A percentile compares a stretch with the other conserved stretches of the same genome.
phyloP scores from a whole-genome alignment of 192 early-diverging fungal species.

The Rhizoclosmatium globosum region DNA sequence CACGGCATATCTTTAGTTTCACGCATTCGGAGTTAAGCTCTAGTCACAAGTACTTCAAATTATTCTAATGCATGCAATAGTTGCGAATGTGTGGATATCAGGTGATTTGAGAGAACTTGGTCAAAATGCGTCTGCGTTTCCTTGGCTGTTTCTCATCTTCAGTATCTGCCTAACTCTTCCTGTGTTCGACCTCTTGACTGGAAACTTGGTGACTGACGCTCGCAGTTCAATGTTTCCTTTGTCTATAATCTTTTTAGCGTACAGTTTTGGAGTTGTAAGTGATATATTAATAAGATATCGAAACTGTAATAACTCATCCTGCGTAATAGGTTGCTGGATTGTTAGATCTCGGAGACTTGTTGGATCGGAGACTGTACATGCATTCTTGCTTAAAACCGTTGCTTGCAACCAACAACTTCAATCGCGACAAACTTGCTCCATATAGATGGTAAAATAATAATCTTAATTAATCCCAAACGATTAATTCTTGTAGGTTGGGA shows the following conservation, averaged over 20 bases:
- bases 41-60: background rate
- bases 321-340: constrained; percentile 14
- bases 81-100: constrained; percentile 26
- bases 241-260: background rate
- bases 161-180: background rate
- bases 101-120: constrained; percentile 15
- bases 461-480: no score
- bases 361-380: background rate
- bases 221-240: background rate
- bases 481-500: no score
- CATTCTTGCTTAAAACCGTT: background rate
- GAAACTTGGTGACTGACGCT: background rate
- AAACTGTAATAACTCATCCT: background rate
- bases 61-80: background rate
- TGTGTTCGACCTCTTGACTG: background rate
- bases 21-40: background rate
- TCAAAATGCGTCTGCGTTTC: constrained; percentile 28
- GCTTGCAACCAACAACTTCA: constrained; percentile 23
- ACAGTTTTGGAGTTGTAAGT: constrained; percentile 1
- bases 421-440: no score
- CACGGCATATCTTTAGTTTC: background rate
- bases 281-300: constrained; percentile 2
- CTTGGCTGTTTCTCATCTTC: background rate
- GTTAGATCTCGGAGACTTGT: background rate
- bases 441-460: no score